These are phyloP conservation scores for Sphaerulina vaccinii DNA, from an alignment of 2,329 filamentous ascomycete species.

Conservation along the genomic window DNA sequence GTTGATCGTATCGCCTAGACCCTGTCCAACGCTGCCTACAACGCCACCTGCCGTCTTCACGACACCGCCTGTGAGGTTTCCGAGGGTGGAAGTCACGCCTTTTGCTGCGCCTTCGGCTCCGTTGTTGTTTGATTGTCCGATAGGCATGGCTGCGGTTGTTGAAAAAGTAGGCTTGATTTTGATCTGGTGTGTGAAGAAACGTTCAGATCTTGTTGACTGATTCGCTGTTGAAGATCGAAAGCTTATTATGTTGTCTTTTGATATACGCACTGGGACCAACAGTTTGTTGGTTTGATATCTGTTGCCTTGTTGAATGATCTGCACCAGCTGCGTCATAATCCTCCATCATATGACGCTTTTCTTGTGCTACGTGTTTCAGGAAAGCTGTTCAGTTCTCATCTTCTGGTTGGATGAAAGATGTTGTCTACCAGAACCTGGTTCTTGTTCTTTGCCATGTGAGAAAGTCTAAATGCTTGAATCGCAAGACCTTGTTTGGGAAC, in stretches of 20 bases:
- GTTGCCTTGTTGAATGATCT: too few species aligned
- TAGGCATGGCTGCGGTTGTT: slow-evolving; percentile 11
- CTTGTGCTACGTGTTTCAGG: slow-evolving; percentile 1
- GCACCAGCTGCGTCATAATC: too few species aligned
- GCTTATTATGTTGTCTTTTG: too few species aligned
- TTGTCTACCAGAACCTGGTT: neutral
- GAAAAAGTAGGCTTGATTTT: too few species aligned
- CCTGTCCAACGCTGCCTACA: slow-evolving; percentile 48
- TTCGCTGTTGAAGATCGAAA: too few species aligned
- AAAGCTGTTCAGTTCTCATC: neutral
- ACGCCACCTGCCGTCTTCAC: slow-evolving; percentile 55
- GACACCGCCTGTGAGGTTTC: slow-evolving; percentile 56
- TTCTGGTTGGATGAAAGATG: neutral
- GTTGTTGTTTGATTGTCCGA: slow-evolving; percentile 16
- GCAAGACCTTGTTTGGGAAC: neutral
- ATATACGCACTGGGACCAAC: too few species aligned
- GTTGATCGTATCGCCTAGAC: slow-evolving; percentile 48
- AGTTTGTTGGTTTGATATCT: too few species aligned
- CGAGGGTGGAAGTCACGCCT: slow-evolving; percentile 38
- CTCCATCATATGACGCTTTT: too few species aligned
- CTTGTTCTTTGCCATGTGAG: neutral
- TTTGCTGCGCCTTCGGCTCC: slow-evolving; percentile 35
- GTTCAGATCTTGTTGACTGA: slow-evolving; percentile 22
- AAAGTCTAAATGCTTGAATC: neutral
- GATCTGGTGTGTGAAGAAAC: slow-evolving; percentile 25